A percentile compares a stretch with the other conserved stretches of the same genome.
Evolutionary conservation across 306 rosid species (phyloP).

Genomic region (Vicia sativa): DNA sequence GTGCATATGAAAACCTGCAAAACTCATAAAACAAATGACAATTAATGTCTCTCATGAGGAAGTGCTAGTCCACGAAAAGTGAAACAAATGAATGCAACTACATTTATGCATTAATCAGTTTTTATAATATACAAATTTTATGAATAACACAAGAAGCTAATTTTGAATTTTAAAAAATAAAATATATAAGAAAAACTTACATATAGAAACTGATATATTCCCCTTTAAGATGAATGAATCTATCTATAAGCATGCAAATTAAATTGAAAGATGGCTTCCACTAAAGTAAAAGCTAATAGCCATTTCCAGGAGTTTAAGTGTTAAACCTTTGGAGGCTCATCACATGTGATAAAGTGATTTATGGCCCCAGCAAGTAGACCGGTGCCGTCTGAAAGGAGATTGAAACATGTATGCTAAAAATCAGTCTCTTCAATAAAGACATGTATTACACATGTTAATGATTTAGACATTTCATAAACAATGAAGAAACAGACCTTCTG

Average conservation of each 20-base stretch:
- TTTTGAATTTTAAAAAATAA: not conserved
- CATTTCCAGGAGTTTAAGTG: constrained; percentile 32
- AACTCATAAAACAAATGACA: constrained; percentile 29
- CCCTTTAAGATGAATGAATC: constrained; percentile 22
- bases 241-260: not conserved
- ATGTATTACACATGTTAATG: constrained; percentile 19
- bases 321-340: constrained; percentile 84
- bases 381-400: constrained; percentile 72
- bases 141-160: not conserved
- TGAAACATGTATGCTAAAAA: constrained; percentile 27
- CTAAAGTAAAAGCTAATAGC: constrained; percentile 18
- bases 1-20: constrained; percentile 89
- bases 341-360: constrained; percentile 64
- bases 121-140: not conserved
- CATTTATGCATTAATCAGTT: constrained; percentile 24
- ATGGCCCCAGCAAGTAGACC: constrained; percentile 95
- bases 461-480: constrained; percentile 18
- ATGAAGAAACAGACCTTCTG: constrained; percentile 76
- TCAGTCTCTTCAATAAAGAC: constrained; percentile 32
- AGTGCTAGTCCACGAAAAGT: constrained; percentile 10
- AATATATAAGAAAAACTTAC: not conserved
- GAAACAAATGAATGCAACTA: constrained; percentile 21
- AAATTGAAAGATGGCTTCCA: constrained; percentile 15
- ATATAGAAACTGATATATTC: not conserved
- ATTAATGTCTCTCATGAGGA: constrained; percentile 16